Percentiles rank a stretch among this genome's conserved stretches.
phyloP scores from a whole-genome alignment of 2,329 filamentous ascomycete genomes.

The Cadophora sp. region DNA sequence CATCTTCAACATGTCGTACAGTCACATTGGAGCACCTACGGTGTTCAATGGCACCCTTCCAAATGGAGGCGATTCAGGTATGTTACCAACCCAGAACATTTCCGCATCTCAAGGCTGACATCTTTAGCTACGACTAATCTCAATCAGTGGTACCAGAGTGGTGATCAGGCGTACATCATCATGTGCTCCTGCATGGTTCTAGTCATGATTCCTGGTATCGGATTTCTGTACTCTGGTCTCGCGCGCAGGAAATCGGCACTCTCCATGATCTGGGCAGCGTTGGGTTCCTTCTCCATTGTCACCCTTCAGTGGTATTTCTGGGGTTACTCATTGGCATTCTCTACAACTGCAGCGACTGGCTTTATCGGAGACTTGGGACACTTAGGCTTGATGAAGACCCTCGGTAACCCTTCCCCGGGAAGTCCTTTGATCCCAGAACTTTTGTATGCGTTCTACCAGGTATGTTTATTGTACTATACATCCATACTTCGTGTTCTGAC shows the following conservation, averaged over 20 bases:
- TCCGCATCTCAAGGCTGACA: not conserved
- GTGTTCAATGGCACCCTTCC: constrained; percentile 65
- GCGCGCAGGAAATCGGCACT: constrained; percentile 95
- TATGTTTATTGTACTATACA: constrained; percentile 46
- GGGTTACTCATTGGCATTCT: constrained; percentile 96
- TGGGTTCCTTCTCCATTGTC: constrained; percentile 89
- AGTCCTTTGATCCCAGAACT: constrained; percentile 87
- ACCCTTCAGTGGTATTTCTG: constrained; percentile 99
- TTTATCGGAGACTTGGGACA: constrained; percentile 91
- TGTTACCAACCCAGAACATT: constrained; percentile 14
- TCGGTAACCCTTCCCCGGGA: constrained; percentile 84
- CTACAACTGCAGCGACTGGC: constrained; percentile 77
- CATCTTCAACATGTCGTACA: constrained; percentile 26
- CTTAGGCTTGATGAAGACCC: constrained; percentile 85
- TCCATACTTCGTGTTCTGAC: not conserved
- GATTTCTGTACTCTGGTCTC: constrained; percentile 96
- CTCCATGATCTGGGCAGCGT: constrained; percentile 95
- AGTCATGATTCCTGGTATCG: constrained; percentile 95
- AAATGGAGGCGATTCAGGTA: constrained; percentile 47
- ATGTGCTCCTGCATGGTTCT: constrained; percentile 89
- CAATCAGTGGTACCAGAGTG: constrained; percentile 93
- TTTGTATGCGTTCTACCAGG: constrained; percentile 93
- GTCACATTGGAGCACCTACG: constrained; percentile 58
- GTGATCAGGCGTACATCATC: constrained; percentile 93
- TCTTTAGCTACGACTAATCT: constrained; percentile 74